Evolutionary conservation across 1,139 yeast species (phyloP).

Genomic region (Yamadazyma dendronema): DNA sequence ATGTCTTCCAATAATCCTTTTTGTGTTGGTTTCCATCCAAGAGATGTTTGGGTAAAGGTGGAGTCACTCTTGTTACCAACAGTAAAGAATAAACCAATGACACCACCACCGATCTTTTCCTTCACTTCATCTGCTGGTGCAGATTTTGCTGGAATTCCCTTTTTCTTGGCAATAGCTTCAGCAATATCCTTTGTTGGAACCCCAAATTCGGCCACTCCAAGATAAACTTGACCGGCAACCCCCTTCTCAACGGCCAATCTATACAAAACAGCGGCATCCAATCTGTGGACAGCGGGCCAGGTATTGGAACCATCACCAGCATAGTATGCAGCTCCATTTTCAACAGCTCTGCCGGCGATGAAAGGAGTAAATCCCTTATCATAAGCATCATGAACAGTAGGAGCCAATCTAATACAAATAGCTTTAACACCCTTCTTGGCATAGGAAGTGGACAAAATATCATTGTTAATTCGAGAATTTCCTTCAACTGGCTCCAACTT

Average conservation of each 20-base stretch:
- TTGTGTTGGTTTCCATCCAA: slow-evolving; percentile 6
- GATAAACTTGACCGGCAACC: slow-evolving; percentile 20
- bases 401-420: slow-evolving; percentile 21
- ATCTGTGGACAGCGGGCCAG: slow-evolving; percentile 28
- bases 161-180: slow-evolving; percentile 18
- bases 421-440: slow-evolving; percentile 20
- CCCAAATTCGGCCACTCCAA: slow-evolving; percentile 21
- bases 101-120: slow-evolving; percentile 4
- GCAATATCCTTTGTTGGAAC: slow-evolving; percentile 21
- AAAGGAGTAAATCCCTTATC: slow-evolving; percentile 19
- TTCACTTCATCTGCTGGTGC: slow-evolving; percentile 11
- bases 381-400: slow-evolving; percentile 26
- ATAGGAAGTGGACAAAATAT: slow-evolving; percentile 9
- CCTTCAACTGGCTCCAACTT: not conserved
- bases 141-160: slow-evolving; percentile 11
- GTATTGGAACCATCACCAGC: slow-evolving; percentile 22
- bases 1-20: slow-evolving; percentile 21
- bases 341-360: slow-evolving; percentile 13
- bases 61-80: slow-evolving; percentile 9
- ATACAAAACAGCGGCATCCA: slow-evolving; percentile 26
- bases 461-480: slow-evolving; percentile 3
- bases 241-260: slow-evolving; percentile 25
- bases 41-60: slow-evolving; percentile 1
- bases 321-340: slow-evolving; percentile 16
- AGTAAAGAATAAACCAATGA: slow-evolving; percentile 9